Evolutionary conservation across 176 grass and related monocot genomes (phyloP).

Genomic region (Leersia perrieri): DNA sequence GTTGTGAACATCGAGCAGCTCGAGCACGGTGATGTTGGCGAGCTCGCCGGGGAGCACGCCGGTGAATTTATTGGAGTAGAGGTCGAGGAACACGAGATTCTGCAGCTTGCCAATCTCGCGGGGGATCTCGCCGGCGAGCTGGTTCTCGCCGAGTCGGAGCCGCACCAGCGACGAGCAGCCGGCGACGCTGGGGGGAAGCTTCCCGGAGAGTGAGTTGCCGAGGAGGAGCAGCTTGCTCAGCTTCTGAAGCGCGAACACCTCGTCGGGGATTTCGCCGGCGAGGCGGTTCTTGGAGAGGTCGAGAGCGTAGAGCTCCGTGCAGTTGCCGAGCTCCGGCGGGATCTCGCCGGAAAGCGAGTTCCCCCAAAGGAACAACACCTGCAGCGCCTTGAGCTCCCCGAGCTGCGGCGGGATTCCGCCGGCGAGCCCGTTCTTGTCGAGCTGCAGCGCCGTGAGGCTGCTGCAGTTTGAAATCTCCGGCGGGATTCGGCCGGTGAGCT

Average conservation of each 20-base stretch:
- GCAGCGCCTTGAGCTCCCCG: conserved; percentile 61
- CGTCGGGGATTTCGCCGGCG: conserved; percentile 62
- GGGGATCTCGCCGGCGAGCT: conserved; percentile 70
- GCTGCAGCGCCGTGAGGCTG: conserved; percentile 74
- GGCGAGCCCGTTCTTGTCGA: conserved; percentile 71
- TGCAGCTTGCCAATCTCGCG: conserved; percentile 77
- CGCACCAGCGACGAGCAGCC: conserved; percentile 80
- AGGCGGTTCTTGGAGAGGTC: conserved; percentile 84
- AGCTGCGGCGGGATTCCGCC: conserved; percentile 59
- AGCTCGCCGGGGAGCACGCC: conserved; percentile 61
- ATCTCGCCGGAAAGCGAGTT: conserved; percentile 61
- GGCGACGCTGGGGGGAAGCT: conserved; percentile 53
- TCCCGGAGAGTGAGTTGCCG: conserved; percentile 71
- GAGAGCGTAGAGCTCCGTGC: conserved; percentile 71
- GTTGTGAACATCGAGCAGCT: conserved; percentile 89
- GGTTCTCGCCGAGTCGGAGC: conserved; percentile 82
- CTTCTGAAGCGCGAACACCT: conserved; percentile 78
- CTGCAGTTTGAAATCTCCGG: conserved; percentile 65
- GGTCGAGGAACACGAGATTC: conserved; percentile 88
- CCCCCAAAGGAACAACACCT: conserved; percentile 83
- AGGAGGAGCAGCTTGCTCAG: conserved; percentile 87
- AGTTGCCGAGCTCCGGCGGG: conserved; percentile 61
- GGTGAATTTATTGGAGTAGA: conserved; percentile 70
- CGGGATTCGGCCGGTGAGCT: conserved; percentile 60
- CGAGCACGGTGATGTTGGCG: conserved; percentile 81